Percentiles rank a stretch among this genome's conserved stretches.
Evolutionary conservation across 306 rosid species (phyloP).

Genomic region (Arachis stenosperma): DNA sequence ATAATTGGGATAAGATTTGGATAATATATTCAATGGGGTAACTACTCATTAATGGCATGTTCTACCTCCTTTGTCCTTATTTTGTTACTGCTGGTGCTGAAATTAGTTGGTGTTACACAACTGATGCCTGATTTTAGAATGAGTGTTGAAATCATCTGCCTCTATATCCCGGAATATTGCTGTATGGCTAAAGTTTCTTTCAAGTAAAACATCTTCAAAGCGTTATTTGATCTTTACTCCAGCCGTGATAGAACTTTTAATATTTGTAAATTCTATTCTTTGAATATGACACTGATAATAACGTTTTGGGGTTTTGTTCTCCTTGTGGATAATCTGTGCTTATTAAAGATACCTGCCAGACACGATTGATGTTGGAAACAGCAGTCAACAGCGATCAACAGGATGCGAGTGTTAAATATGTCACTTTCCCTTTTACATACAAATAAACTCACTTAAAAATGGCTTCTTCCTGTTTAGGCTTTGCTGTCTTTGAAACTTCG

Average conservation of each 20-base stretch:
- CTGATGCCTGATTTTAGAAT: constrained; percentile 7
- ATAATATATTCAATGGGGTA: too few relatives aligned
- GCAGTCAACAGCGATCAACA: constrained; percentile 74
- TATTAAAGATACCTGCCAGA: constrained; percentile 90
- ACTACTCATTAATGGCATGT: not conserved
- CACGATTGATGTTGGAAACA: constrained; percentile 88
- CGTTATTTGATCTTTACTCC: constrained; percentile 12
- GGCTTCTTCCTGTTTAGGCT: constrained; percentile 40
- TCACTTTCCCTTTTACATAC: constrained; percentile 46
- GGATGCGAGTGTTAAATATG: constrained; percentile 85
- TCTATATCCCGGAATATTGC: not conserved
- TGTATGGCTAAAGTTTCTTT: constrained; percentile 13
- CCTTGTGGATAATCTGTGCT: constrained; percentile 38
- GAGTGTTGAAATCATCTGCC: too few relatives aligned
- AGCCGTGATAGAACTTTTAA: not conserved
- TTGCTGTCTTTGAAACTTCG: constrained; percentile 44
- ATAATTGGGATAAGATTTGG: not conserved
- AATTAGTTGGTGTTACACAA: not conserved
- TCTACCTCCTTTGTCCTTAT: not conserved
- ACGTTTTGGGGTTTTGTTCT: constrained; percentile 34
- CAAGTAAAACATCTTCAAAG: constrained; percentile 8
- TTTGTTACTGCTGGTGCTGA: not conserved
- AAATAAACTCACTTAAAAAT: constrained; percentile 45
- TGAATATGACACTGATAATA: constrained; percentile 30
- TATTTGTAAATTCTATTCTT: constrained; percentile 19